These are phyloP conservation scores for Acer saccharum DNA, from an alignment of 345 rosid genomes.

Conservation along the genomic window DNA sequence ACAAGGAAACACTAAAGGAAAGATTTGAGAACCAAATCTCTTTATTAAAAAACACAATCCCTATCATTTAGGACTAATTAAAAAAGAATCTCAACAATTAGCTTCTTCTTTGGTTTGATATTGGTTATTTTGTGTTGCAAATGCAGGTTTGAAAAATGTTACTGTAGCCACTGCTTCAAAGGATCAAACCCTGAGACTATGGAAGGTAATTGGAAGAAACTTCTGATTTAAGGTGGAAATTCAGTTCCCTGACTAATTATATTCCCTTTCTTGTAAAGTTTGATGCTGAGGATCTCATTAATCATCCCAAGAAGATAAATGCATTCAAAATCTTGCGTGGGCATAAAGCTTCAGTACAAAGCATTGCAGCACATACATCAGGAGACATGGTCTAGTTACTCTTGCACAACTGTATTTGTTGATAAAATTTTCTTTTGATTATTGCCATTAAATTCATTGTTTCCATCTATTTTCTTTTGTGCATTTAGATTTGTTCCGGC, in stretches of 20 bases:
- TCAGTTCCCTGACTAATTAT: conserved; percentile 13
- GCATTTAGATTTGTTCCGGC: conserved; percentile 77
- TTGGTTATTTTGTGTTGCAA: not conserved
- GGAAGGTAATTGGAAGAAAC: conserved; percentile 68
- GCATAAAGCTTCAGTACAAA: conserved; percentile 85
- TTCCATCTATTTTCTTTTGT: conserved; percentile 19
- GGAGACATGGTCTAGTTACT: conserved; percentile 67
- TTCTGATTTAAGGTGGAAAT: conserved; percentile 10
- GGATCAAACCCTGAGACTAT: conserved; percentile 85
- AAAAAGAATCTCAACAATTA: too few species aligned
- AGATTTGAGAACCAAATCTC: too few species aligned
- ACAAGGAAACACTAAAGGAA: too few species aligned
- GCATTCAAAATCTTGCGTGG: conserved; percentile 83
- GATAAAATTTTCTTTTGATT: not conserved
- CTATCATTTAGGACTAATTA: too few species aligned
- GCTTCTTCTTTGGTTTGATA: conserved; percentile 3
- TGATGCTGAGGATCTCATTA: conserved; percentile 40
- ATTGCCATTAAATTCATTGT: conserved; percentile 6
- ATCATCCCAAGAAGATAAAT: conserved; percentile 49
- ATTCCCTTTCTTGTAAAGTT: conserved; percentile 43
- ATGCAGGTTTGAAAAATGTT: conserved; percentile 50
- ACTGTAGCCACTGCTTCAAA: conserved; percentile 87
- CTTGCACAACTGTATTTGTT: not conserved
- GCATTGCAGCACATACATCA: conserved; percentile 63
- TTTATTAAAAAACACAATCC: too few species aligned